Evolutionary conservation across 1,139 yeast species (phyloP), one percentile per base, ranked within the genome.

Genomic region (Hyphopichia buzzinii): DNA sequence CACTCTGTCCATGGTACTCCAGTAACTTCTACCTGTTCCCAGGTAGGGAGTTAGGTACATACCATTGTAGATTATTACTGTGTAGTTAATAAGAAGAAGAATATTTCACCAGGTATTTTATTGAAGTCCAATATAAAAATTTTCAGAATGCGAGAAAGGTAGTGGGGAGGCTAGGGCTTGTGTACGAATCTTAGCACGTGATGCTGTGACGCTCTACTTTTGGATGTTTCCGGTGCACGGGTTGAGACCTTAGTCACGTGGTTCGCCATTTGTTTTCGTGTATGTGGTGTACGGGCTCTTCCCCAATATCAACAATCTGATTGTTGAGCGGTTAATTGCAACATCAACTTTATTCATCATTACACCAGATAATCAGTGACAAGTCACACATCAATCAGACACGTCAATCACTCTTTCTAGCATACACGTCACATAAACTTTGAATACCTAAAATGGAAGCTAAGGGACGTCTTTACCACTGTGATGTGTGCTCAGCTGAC

Each of bases 401-500:
- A n/a, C n/a, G n/a, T n/a, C n/a, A n/a, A n/a, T n/a, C n/a, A n/a
- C n/a, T n/a, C n/a, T n/a, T n/a, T n/a, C n/a, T n/a, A n/a, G n/a
- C n/a, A n/a, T n/a, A n/a, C n/a, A n/a, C n/a, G n/a, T n/a, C n/a
- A n/a, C n/a, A n/a, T n/a, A n/a, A n/a, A n/a, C n/a, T n/a, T n/a
- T n/a, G n/a, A n/a, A 7, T 26, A 8, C 24, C 7, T 13, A 37
- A 6, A n/a, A 58, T 59, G 62, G 63, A 59, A 32, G 40, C 46
- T 29, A 65, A 64, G 40, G 65, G 64, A 52, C 54, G 64, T 40
- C 77, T 84, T 52, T 89, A 81, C 61, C 97, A 90, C 58, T 92
- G 98, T 64, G 98, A 92, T 62, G 88, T 87, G 14, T 92, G 98
- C 55, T 84, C 96, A 17, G 75, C 95, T 3, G 98, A 92, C 57